Conservation (phyloP, 2,329 filamentous ascomycete genomes). For the Pyrenophora graminea region DNA sequence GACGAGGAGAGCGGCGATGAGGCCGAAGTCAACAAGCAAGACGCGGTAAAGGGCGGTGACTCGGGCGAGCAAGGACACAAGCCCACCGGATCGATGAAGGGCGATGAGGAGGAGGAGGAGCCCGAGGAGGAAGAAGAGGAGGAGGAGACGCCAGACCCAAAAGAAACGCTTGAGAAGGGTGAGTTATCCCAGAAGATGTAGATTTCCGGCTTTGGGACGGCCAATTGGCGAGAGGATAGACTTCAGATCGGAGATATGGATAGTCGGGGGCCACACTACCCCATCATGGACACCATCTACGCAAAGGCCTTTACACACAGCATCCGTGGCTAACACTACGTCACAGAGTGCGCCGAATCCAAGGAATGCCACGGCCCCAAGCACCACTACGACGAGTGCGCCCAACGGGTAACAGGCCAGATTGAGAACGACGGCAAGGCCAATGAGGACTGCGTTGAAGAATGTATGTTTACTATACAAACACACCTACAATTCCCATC, state of each 20-base stretch:
- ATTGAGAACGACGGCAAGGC: slow-evolving; percentile 74
- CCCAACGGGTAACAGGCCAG: slow-evolving; percentile 80
- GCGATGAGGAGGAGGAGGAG: slow-evolving; percentile 63
- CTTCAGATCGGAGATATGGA: background rate
- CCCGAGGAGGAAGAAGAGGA: slow-evolving; percentile 83
- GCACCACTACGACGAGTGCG: slow-evolving; percentile 98
- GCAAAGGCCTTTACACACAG: background rate
- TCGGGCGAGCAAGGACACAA: slow-evolving; percentile 55
- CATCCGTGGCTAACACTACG: slow-evolving; percentile 26
- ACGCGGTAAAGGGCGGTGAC: slow-evolving; percentile 47
- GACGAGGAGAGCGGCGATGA: slow-evolving; percentile 50
- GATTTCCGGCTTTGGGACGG: background rate
- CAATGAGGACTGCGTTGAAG: slow-evolving; percentile 96
- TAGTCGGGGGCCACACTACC: background rate
- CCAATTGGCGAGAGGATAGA: background rate
- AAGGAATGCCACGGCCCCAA: slow-evolving; percentile 83
- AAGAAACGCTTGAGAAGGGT: slow-evolving; percentile 92
- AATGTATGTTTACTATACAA: slow-evolving; percentile 71
- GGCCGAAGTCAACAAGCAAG: slow-evolving; percentile 50
- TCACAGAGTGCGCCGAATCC: slow-evolving; percentile 84
- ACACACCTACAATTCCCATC: background rate
- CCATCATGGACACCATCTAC: background rate
- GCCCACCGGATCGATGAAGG: slow-evolving; percentile 45
- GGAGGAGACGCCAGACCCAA: slow-evolving; percentile 80
- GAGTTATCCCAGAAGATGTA: slow-evolving; percentile 51